Percentiles rank a stretch among this genome's conserved stretches.
phyloP scores from a whole-genome alignment of 2,329 filamentous ascomycete species.

The Aspergillus melleus region DNA sequence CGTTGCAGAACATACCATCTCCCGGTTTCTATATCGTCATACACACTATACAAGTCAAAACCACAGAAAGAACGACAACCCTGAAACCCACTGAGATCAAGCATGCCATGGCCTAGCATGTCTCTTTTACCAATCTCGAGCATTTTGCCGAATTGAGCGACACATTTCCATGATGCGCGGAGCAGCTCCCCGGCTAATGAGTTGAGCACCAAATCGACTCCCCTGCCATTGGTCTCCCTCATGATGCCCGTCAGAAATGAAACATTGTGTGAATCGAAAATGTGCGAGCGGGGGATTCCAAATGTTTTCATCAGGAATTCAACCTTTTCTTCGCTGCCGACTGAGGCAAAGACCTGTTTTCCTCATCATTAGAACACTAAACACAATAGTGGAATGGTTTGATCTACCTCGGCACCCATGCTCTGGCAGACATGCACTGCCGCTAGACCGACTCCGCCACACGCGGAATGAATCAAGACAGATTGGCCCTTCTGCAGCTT shows the following conservation, averaged over 20 bases:
- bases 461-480: slow-evolving; percentile 37
- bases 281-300: slow-evolving; percentile 25
- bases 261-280: slow-evolving; percentile 31
- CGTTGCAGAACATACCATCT: background rate
- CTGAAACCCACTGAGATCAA: slow-evolving; percentile 17
- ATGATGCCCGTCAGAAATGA: slow-evolving; percentile 26
- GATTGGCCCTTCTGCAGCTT: slow-evolving; percentile 24
- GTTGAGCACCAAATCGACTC: slow-evolving; percentile 36
- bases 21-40: background rate
- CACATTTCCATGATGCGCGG: slow-evolving; percentile 25
- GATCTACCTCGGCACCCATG: slow-evolving; percentile 30
- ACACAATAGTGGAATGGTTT: background rate
- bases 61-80: slow-evolving; percentile 12
- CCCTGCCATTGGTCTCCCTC: slow-evolving; percentile 25
- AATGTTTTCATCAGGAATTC: slow-evolving; percentile 5
- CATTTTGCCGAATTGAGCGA: slow-evolving; percentile 28
- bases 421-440: slow-evolving; percentile 29
- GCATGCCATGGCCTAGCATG: slow-evolving; percentile 22
- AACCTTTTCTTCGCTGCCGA: slow-evolving; percentile 9
- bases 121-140: slow-evolving; percentile 34
- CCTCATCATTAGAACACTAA: background rate
- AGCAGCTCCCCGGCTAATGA: slow-evolving; percentile 13
- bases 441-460: slow-evolving; percentile 32
- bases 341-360: slow-evolving; percentile 17
- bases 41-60: slow-evolving; percentile 3